Evolutionary conservation across 352 stramenopile genomes (phyloP).

Genomic region (Pythium sukuiense): DNA sequence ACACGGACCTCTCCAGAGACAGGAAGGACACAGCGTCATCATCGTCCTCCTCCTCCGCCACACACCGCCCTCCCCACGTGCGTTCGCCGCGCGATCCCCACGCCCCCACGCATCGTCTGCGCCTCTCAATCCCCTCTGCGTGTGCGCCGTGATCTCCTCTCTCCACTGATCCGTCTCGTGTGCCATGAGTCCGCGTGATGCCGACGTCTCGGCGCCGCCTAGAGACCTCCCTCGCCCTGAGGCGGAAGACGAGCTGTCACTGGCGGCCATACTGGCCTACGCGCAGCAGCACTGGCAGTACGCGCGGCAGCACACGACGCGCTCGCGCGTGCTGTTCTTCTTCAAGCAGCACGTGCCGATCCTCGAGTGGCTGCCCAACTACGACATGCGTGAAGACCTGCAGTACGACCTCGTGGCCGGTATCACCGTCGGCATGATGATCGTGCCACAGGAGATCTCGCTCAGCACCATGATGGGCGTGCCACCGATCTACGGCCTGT

Average conservation of each 20-base stretch:
- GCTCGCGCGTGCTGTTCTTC: conserved; percentile 34
- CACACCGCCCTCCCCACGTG: not conserved
- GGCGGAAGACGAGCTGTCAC: conserved; percentile 11
- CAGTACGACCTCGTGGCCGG: conserved; percentile 56
- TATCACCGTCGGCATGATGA: conserved; percentile 82
- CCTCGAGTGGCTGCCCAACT: conserved; percentile 61
- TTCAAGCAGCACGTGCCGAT: conserved; percentile 53
- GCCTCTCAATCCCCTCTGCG: not conserved
- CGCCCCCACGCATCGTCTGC: no score
- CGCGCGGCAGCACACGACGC: conserved; percentile 28
- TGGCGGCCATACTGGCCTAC: conserved; percentile 6
- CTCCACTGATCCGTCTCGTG: conserved; percentile 6
- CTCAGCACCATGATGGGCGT: conserved; percentile 89
- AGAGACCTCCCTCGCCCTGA: not conserved
- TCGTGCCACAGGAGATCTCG: conserved; percentile 88
- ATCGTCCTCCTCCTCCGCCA: not conserved
- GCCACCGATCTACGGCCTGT: conserved; percentile 88
- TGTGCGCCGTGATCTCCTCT: conserved; percentile 3
- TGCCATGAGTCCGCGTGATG: conserved; percentile 17
- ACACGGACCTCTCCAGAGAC: conserved; percentile 7
- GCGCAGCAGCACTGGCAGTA: conserved; percentile 15
- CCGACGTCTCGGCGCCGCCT: conserved; percentile 1
- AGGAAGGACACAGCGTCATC: not conserved
- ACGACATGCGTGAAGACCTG: conserved; percentile 52
- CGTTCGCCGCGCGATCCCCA: not conserved